Evolutionary conservation across 1,284 basidiomycete genomes (phyloP).

Genomic region (Melampsora larici-populina): DNA sequence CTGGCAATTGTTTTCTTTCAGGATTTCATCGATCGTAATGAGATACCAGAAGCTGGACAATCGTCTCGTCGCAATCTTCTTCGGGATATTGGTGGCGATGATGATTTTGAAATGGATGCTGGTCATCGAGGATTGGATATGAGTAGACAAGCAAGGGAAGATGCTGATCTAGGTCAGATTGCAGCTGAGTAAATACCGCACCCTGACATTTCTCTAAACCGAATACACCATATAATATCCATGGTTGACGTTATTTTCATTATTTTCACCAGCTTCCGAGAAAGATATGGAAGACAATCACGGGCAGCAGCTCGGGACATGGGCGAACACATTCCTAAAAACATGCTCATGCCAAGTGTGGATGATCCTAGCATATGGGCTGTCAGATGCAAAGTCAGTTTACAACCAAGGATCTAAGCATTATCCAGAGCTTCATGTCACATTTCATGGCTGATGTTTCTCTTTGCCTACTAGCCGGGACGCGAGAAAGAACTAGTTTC

Average conservation of each 20-base stretch:
- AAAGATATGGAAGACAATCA: slow-evolving; percentile 64
- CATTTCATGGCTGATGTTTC: neutral
- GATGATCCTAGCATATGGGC: slow-evolving; percentile 96
- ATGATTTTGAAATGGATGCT: slow-evolving; percentile 38
- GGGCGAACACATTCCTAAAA: slow-evolving; percentile 82
- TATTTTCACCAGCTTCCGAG: slow-evolving; percentile 76
- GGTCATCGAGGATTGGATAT: slow-evolving; percentile 41
- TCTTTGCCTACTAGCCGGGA: slow-evolving; percentile 63
- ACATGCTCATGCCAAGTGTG: slow-evolving; percentile 93
- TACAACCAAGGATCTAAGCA: neutral
- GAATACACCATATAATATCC: slow-evolving; percentile 62
- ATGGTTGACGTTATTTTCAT: slow-evolving; percentile 72
- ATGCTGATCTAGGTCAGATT: slow-evolving; percentile 41
- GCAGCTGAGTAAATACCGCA: slow-evolving; percentile 40
- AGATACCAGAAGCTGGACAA: slow-evolving; percentile 21
- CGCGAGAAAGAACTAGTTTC: slow-evolving; percentile 89
- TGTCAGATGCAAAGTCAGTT: slow-evolving; percentile 80
- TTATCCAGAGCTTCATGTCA: neutral
- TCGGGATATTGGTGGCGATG: slow-evolving; percentile 15
- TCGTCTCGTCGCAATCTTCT: slow-evolving; percentile 39
- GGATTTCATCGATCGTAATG: slow-evolving; percentile 43
- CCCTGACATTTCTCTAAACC: neutral
- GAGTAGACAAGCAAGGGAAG: slow-evolving; percentile 43
- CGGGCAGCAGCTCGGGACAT: slow-evolving; percentile 50
- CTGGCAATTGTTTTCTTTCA: neutral